Base-by-base conservation (phyloP, 768 basidiomycete genomes). In the Boletus tylopilopsis region DNA sequence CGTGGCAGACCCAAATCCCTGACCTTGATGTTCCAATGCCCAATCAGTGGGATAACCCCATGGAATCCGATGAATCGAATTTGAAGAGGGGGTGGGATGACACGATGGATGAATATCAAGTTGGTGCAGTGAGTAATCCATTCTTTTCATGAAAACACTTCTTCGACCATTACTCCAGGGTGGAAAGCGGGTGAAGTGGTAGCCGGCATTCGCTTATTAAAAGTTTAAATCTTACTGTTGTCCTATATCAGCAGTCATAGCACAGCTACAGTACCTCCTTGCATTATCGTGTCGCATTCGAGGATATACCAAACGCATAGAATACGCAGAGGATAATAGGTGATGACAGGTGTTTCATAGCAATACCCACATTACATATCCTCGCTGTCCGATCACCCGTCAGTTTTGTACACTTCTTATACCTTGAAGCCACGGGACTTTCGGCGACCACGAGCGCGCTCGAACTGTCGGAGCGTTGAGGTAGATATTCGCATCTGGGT, bases 391-490 rank as follows among this genome's bases (percentile, higher is more conserved):
- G 60, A 69, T 64, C 47, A 48, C 53, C 55, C 58, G 63, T 61
- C 61, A 61, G 54, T 70, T 70, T 68, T 71, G 66, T 48, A 42
- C 43, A 55, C 56, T 60, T 58, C 62, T 81, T 87, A 93, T 56
- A 94, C 88, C 80, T 94, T 94, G 90, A 94, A 94, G 62, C 90
- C 92, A 73, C 88, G 87, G 49, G 91, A 94, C 83, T 92, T 90
- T 89, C 95, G 84, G 82, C 95, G 90, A 79, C 95, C 95, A 84
- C 95, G 94, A 71, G 76, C 95, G 68, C 85, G 86, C 79, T 99
- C 95, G 87, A 96, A 95, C 85, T 86, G 53, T 46, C 16, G 23
- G n/a, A 27, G 50, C 36, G 23, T 52, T 47, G 46, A 45, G 42
- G 45, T 12, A 22, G 19, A 15, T 11, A 29, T 19, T 19, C 1